These are phyloP conservation scores for Actinomortierella wolfii DNA, from an alignment of 371 early-diverging fungal genomes.

Conservation along the genomic window DNA sequence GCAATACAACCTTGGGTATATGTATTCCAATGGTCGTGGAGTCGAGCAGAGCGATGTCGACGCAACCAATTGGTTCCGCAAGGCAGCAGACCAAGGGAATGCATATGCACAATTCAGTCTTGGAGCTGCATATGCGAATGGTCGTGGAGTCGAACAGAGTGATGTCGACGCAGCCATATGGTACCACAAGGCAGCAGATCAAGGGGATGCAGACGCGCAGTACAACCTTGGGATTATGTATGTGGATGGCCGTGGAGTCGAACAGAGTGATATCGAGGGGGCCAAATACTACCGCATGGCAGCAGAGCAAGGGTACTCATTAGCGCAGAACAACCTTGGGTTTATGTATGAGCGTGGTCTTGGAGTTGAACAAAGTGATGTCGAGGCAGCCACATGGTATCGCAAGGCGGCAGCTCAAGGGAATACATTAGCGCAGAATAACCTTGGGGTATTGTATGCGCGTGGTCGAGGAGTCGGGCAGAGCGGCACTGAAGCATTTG, in stretches of 20 bases:
- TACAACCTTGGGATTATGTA: constrained; percentile 79
- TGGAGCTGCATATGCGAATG: constrained; percentile 85
- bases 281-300: constrained; percentile 74
- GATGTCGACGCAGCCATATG: constrained; percentile 68
- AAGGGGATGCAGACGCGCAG: constrained; percentile 82
- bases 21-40: constrained; percentile 84
- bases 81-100: constrained; percentile 67
- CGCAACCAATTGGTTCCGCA: constrained; percentile 74
- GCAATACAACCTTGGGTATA: constrained; percentile 69
- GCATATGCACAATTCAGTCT: constrained; percentile 82
- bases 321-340: constrained; percentile 80
- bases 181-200: constrained; percentile 71
- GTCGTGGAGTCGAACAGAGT: constrained; percentile 72
- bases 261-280: constrained; percentile 56
- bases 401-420: constrained; percentile 57
- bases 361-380: not conserved
- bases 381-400: constrained; percentile 70
- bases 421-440: too few relatives aligned
- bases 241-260: constrained; percentile 79
- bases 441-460: too few relatives aligned
- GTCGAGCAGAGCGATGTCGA: constrained; percentile 65
- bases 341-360: constrained; percentile 48
- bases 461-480: too few relatives aligned
- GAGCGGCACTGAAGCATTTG: too few relatives aligned
- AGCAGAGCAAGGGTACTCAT: constrained; percentile 63